Conservation (phyloP, 1,284 basidiomycete species). For the Pseudozyma tsukubaensis region DNA sequence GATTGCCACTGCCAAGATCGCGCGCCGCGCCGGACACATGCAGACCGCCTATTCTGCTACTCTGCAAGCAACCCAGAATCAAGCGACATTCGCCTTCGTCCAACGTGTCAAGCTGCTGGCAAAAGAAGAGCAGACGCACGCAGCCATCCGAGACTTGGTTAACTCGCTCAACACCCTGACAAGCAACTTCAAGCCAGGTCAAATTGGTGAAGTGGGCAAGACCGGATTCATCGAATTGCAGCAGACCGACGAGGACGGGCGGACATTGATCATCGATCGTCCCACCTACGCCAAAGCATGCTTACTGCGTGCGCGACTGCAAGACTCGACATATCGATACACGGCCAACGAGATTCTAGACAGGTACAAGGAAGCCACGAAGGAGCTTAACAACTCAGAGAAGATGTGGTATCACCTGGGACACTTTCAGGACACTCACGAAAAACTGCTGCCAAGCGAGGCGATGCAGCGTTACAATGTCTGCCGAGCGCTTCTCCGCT, state of each 20-base stretch:
- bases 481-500: conserved; percentile 79
- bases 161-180: conserved; percentile 74
- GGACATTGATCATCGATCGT: conserved; percentile 28
- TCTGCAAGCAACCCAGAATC: conserved; percentile 85
- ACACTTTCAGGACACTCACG: conserved; percentile 57
- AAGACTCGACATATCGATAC: conserved; percentile 86
- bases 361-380: conserved; percentile 66
- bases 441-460: conserved; percentile 71
- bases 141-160: conserved; percentile 89
- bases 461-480: conserved; percentile 70
- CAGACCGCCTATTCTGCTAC: conserved; percentile 98
- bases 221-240: conserved; percentile 35
- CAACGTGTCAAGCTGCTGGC: conserved; percentile 90
- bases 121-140: conserved; percentile 82
- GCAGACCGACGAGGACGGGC: conserved; percentile 26
- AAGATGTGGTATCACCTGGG: conserved; percentile 68
- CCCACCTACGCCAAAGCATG: conserved; percentile 75
- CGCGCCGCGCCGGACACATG: conserved; percentile 91
- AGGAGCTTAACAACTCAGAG: conserved; percentile 73
- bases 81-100: conserved; percentile 84
- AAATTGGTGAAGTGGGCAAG: conserved; percentile 18
- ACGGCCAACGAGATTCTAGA: conserved; percentile 75
- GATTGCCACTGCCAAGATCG: conserved; percentile 93
- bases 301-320: conserved; percentile 90
- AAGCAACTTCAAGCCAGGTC: conserved; percentile 36